Conservation (phyloP, 2,329 filamentous ascomycete genomes). For the Apiospora koreana region DNA sequence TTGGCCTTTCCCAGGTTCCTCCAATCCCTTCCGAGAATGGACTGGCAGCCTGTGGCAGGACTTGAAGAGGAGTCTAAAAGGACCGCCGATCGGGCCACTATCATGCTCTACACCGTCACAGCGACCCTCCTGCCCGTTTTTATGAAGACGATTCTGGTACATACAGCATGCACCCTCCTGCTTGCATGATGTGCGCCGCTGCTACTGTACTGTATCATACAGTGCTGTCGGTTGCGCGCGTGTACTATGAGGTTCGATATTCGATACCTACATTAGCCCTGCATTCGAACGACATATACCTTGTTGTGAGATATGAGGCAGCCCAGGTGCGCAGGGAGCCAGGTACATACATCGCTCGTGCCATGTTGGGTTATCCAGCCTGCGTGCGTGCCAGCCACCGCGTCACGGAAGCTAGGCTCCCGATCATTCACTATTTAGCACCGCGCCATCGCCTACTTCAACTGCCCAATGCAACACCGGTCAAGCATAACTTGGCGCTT, state of each 20-base stretch:
- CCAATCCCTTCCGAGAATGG: conserved; percentile 1
- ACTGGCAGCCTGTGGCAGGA: not conserved
- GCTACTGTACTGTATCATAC: not conserved
- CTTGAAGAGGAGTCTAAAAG: not conserved
- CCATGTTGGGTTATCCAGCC: too few relatives aligned
- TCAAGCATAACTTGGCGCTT: not conserved
- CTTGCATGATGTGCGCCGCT: not conserved
- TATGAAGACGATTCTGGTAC: not conserved
- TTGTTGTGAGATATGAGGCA: not conserved
- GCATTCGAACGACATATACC: not conserved
- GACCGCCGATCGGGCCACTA: conserved; percentile 7
- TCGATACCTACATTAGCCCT: not conserved
- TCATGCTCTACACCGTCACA: conserved; percentile 5
- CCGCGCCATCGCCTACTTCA: not conserved
- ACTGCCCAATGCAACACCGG: conserved; percentile 1
- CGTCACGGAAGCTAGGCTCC: conserved; percentile 6
- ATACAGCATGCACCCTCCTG: not conserved
- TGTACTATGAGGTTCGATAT: not conserved
- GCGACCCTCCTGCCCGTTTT: conserved; percentile 6
- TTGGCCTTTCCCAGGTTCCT: not conserved
- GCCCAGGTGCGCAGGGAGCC: not conserved
- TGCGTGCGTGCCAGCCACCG: not conserved
- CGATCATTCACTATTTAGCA: conserved; percentile 1
- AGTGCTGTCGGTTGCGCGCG: not conserved
- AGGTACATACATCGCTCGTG: not conserved